These are phyloP conservation scores for Colletotrichum falcatum DNA, from an alignment of 2,329 filamentous ascomycete genomes.

Conservation along the genomic window DNA sequence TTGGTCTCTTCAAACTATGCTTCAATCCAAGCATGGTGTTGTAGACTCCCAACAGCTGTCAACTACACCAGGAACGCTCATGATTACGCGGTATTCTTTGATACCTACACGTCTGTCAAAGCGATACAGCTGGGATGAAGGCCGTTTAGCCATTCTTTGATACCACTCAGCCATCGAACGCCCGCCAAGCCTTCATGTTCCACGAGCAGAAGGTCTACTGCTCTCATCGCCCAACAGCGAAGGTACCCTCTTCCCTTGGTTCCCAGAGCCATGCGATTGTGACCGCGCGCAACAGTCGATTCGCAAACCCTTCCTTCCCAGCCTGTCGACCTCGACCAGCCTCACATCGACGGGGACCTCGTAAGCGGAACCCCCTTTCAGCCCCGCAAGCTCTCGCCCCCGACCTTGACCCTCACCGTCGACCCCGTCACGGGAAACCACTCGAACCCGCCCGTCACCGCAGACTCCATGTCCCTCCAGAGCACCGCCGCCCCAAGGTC, in stretches of 20 bases:
- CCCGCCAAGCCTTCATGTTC: too few relatives aligned
- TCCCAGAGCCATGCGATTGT: background rate
- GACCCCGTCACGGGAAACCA: background rate
- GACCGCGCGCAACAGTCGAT: background rate
- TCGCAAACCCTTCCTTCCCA: slow-evolving; percentile 3
- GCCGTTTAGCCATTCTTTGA: background rate
- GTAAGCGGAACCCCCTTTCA: background rate
- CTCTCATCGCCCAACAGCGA: background rate
- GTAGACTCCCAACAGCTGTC: background rate
- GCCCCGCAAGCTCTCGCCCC: too few relatives aligned
- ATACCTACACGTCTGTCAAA: background rate
- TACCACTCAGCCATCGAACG: background rate
- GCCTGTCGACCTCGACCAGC: slow-evolving; percentile 5
- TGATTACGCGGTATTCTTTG: background rate
- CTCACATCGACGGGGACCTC: slow-evolving; percentile 3
- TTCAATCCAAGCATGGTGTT: too few relatives aligned
- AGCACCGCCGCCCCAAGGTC: background rate
- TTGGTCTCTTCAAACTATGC: rapidly evolving
- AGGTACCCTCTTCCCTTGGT: background rate
- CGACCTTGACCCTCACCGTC: background rate
- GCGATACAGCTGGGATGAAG: background rate
- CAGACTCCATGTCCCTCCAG: slow-evolving; percentile 1
- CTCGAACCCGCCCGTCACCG: background rate
- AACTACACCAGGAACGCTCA: background rate
- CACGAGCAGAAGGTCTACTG: background rate